Conservation (phyloP, 306 rosid genomes). For the Prunus salicina region DNA sequence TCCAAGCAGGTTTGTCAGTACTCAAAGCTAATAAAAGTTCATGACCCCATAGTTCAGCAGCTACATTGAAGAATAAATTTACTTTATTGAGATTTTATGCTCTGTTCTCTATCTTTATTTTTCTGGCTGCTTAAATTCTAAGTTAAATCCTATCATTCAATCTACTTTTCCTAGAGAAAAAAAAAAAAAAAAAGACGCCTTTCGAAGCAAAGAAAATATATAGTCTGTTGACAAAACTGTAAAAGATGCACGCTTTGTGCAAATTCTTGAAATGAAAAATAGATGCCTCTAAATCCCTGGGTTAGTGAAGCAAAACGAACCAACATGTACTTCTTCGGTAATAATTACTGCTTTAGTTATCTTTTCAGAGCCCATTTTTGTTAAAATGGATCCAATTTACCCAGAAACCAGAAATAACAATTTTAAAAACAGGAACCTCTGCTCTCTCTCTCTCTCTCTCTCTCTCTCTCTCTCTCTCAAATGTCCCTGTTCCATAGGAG, state of each 20-base stretch:
- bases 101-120: not conserved
- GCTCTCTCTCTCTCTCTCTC: too few species aligned
- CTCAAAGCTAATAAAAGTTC: not conserved
- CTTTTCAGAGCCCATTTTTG: not conserved
- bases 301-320: slow-evolving; percentile 2
- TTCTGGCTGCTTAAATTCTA: not conserved
- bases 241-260: not conserved
- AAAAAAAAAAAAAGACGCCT: not conserved
- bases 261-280: not conserved
- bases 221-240: not conserved
- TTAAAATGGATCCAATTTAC: not conserved
- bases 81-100: not conserved
- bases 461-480: too few species aligned
- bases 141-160: not conserved
- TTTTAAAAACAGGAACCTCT: not conserved
- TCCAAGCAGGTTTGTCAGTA: not conserved
- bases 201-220: not conserved
- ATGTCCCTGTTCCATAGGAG: not conserved
- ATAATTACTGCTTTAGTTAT: not conserved
- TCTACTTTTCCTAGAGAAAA: not conserved
- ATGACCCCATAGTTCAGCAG: not conserved
- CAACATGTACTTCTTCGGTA: not conserved
- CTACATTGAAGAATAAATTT: not conserved
- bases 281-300: not conserved
- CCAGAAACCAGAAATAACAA: not conserved